phyloP scores from a whole-genome alignment of 148 eudicot genomes.

The Talinum fruticosum region DNA sequence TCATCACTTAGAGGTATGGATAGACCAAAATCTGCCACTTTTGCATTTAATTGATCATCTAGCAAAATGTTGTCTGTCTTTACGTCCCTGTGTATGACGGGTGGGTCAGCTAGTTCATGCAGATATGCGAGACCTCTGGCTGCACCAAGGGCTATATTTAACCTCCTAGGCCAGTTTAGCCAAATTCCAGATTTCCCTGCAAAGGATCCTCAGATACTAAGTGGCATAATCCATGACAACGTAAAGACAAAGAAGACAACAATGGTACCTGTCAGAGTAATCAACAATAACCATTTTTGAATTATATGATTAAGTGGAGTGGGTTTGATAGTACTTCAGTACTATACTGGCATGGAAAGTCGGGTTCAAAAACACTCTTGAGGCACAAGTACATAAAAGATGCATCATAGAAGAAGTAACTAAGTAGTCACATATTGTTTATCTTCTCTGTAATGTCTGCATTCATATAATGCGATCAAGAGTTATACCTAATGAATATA shows the following conservation, averaged over 20 bases:
- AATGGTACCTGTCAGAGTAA: not conserved
- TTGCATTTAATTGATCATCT: slow-evolving; percentile 71
- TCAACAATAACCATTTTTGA: too few relatives aligned
- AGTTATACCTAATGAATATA: not conserved
- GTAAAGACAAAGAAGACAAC: not conserved
- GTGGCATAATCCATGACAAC: not conserved
- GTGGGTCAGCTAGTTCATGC: slow-evolving; percentile 91
- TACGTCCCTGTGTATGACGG: slow-evolving; percentile 86
- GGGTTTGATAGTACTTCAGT: too few relatives aligned
- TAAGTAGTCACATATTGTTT: not conserved
- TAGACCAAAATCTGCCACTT: slow-evolving; percentile 92
- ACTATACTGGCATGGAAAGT: not conserved
- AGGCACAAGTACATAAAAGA: too few relatives aligned
- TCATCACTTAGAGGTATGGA: slow-evolving; percentile 58
- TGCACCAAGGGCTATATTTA: slow-evolving; percentile 72
- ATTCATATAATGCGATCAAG: not conserved
- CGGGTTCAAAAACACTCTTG: not conserved
- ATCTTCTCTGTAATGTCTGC: not conserved
- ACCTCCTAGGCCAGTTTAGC: slow-evolving; percentile 75
- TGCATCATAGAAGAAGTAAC: too few relatives aligned
- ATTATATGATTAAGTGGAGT: too few relatives aligned
- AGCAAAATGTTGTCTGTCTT: slow-evolving; percentile 81
- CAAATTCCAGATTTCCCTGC: slow-evolving; percentile 73
- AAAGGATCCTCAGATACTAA: not conserved
- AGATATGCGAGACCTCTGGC: slow-evolving; percentile 91